A percentile compares a stretch with the other conserved stretches of the same genome.
These are phyloP conservation scores for Dictyostelium citrinum DNA, from an alignment of 78 protist species.

Conservation along the genomic window DNA sequence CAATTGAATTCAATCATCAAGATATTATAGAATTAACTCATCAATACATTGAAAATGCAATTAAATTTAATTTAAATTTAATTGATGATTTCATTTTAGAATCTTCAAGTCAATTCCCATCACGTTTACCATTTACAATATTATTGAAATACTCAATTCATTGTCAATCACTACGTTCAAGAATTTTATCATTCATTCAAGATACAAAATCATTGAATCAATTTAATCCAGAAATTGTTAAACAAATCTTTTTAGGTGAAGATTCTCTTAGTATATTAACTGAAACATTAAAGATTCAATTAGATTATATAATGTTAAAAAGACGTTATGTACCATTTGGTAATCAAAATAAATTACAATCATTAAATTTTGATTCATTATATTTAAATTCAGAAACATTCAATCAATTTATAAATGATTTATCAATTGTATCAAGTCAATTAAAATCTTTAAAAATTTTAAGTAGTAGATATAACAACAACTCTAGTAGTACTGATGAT, in stretches of 20 bases:
- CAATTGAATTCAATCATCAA: not conserved
- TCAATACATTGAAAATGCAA: not conserved
- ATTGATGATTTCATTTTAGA: constrained; percentile 2
- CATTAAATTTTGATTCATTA: not conserved
- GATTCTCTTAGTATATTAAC: not conserved
- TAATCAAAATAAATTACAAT: not conserved
- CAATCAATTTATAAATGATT: not conserved
- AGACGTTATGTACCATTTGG: not conserved
- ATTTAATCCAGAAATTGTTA: not conserved
- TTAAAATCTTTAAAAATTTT: not conserved
- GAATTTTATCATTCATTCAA: not conserved
- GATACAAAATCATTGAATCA: not conserved
- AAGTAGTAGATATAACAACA: not conserved
- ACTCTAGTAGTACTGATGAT: not conserved
- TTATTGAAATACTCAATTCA: not conserved
- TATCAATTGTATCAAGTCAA: not conserved
- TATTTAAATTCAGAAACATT: not conserved
- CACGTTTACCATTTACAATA: not conserved
- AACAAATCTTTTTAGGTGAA: not conserved
- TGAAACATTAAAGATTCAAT: not conserved
- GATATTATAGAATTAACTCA: not conserved
- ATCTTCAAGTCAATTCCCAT: not conserved
- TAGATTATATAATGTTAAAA: not conserved
- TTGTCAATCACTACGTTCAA: not conserved
- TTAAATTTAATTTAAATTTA: not conserved